phyloP scores from a whole-genome alignment of 2,329 filamentous ascomycete genomes.

The Sclerotinia trifoliorum region DNA sequence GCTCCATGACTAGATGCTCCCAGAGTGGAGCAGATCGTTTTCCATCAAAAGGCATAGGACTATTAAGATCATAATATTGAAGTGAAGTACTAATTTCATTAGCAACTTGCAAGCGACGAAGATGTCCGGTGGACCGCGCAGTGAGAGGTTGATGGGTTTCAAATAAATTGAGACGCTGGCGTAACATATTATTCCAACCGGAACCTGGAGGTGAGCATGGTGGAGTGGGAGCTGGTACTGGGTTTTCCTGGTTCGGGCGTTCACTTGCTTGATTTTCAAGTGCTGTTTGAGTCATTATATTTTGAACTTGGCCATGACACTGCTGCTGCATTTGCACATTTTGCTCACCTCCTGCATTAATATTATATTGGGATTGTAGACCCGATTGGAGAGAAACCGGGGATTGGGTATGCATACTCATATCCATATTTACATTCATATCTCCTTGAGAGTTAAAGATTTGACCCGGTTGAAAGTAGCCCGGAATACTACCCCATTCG shows the following conservation, averaged over 20 bases:
- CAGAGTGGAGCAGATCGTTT: background rate
- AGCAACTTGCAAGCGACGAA: background rate
- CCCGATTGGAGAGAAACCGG: background rate
- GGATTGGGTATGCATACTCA: background rate
- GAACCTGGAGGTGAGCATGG: too few species aligned
- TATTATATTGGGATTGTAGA: background rate
- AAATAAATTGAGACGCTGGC: background rate
- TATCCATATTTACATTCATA: background rate
- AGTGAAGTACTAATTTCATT: background rate
- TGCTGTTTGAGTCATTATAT: background rate
- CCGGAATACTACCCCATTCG: background rate
- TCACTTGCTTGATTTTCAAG: background rate
- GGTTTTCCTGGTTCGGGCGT: background rate
- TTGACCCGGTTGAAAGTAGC: constrained; percentile 2
- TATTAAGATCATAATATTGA: background rate
- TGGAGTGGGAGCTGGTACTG: background rate
- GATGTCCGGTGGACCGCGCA: background rate
- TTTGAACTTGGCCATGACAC: background rate
- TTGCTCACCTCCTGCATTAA: background rate
- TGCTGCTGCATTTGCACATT: background rate
- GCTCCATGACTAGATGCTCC: background rate
- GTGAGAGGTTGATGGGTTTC: background rate
- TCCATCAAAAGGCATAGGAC: constrained; percentile 3
- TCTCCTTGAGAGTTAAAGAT: background rate
- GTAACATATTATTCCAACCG: background rate